Conservation (phyloP, 495 filamentous ascomycete species). For the Choiromyces venosus region DNA sequence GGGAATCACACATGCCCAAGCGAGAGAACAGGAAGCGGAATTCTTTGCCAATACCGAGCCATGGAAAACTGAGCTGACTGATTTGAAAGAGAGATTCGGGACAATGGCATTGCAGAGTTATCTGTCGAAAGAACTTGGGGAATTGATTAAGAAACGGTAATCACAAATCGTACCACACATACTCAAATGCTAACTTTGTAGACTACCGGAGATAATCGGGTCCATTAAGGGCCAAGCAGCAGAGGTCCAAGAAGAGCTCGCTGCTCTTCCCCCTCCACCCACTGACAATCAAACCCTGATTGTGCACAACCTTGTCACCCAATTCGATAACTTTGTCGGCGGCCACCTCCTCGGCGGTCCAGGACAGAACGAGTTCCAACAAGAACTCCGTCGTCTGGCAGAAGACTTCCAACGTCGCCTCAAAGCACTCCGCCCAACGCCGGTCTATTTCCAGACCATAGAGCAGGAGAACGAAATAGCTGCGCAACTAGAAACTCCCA, state of each 20-base stretch:
- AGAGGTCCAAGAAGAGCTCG: slow-evolving; percentile 36
- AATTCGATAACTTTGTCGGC: slow-evolving; percentile 22
- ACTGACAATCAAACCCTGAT: slow-evolving; percentile 37
- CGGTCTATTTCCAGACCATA: slow-evolving; percentile 9
- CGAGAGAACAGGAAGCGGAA: slow-evolving; percentile 42
- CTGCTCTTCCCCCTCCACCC: slow-evolving; percentile 40
- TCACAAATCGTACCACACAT: neutral
- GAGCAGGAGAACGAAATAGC: slow-evolving; percentile 18
- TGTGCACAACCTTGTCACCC: slow-evolving; percentile 29
- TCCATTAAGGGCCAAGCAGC: slow-evolving; percentile 39
- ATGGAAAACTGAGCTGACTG: slow-evolving; percentile 43
- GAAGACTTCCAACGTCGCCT: slow-evolving; percentile 25
- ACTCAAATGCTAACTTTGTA: slow-evolving; percentile 8
- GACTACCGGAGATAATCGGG: slow-evolving; percentile 43
- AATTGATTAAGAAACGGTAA: slow-evolving; percentile 37
- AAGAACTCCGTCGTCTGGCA: slow-evolving; percentile 20
- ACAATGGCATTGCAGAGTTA: slow-evolving; percentile 41
- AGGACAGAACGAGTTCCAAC: slow-evolving; percentile 38
- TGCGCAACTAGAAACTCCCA: slow-evolving; percentile 11
- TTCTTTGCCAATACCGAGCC: slow-evolving; percentile 45
- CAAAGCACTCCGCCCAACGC: slow-evolving; percentile 21
- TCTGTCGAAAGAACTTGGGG: slow-evolving; percentile 44
- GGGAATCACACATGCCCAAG: slow-evolving; percentile 42
- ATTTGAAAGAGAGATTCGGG: slow-evolving; percentile 44
- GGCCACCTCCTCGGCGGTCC: slow-evolving; percentile 30